phyloP scores from a whole-genome alignment of 805 yeast species.

The Hanseniaspora lindneri region DNA sequence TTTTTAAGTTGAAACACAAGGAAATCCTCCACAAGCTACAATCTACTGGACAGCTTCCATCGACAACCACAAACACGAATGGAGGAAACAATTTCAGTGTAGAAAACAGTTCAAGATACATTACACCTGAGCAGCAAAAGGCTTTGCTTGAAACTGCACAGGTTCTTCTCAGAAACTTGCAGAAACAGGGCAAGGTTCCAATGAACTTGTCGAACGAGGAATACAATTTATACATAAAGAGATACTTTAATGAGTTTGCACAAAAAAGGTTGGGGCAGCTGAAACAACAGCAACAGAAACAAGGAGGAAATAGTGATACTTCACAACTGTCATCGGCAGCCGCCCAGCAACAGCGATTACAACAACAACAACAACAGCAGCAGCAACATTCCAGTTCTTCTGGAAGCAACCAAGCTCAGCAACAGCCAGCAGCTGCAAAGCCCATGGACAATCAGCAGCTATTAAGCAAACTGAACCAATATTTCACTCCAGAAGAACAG shows the following conservation, averaged over 20 bases:
- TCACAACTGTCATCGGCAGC: constrained; percentile 4
- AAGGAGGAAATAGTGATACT: not conserved
- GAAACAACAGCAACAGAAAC: constrained; percentile 24
- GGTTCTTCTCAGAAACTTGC: constrained; percentile 17
- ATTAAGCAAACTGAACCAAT: constrained; percentile 24
- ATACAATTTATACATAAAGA: constrained; percentile 12
- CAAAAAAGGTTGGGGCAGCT: constrained; percentile 16
- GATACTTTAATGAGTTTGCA: constrained; percentile 16
- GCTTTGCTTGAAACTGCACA: constrained; percentile 16
- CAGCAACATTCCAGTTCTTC: too few relatives aligned
- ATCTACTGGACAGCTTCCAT: constrained; percentile 26
- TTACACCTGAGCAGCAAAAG: constrained; percentile 26
- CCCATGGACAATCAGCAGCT: constrained; percentile 14
- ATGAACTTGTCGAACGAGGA: constrained; percentile 4
- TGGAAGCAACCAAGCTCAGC: too few relatives aligned
- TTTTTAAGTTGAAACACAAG: constrained; percentile 3
- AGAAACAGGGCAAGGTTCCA: constrained; percentile 20
- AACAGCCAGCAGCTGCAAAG: not conserved
- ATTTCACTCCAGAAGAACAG: constrained; percentile 30
- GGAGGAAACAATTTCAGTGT: constrained; percentile 17
- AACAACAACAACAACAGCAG: constrained; percentile 6
- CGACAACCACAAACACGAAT: constrained; percentile 23
- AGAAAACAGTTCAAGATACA: constrained; percentile 8
- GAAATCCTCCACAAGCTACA: constrained; percentile 17
- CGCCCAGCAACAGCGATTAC: not conserved